Conservation (phyloP, 176 grass and related monocot genomes). For the Bolboschoenus planiculmis region DNA sequence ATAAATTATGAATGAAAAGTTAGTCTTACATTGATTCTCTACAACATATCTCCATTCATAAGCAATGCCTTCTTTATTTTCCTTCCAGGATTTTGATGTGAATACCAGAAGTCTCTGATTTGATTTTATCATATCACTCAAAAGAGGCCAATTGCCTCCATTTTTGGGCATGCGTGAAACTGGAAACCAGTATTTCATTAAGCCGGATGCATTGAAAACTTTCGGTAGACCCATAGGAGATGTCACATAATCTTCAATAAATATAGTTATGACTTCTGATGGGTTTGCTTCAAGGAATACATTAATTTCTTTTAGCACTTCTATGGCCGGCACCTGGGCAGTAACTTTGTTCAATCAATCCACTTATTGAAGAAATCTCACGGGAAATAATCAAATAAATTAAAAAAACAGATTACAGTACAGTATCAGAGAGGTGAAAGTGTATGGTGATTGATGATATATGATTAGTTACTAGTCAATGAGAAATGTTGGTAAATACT, state of each 20-base stretch:
- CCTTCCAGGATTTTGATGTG: slow-evolving; percentile 74
- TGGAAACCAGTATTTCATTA: slow-evolving; percentile 51
- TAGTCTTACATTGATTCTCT: slow-evolving; percentile 71
- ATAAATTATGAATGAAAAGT: background rate
- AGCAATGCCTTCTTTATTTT: slow-evolving; percentile 57
- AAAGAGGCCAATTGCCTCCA: slow-evolving; percentile 77
- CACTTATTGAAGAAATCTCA: background rate
- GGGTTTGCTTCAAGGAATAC: slow-evolving; percentile 55
- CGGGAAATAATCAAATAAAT: background rate
- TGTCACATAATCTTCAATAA: slow-evolving; percentile 84
- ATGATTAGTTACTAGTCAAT: background rate
- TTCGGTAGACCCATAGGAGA: slow-evolving; percentile 60
- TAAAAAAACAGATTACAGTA: background rate
- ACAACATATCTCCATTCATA: slow-evolving; percentile 88
- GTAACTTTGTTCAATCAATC: background rate
- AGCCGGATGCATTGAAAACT: slow-evolving; percentile 67
- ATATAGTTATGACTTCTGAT: slow-evolving; percentile 64
- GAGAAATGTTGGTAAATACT: background rate
- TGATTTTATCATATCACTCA: slow-evolving; percentile 73
- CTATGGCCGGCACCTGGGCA: slow-evolving; percentile 67
- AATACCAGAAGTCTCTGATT: slow-evolving; percentile 70
- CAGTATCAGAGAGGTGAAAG: background rate
- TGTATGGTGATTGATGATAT: background rate
- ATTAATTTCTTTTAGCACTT: slow-evolving; percentile 65
- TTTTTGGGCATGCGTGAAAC: slow-evolving; percentile 64